Conservation (phyloP, 139 green algal genomes). For the Chlamydomonas eustigma region DNA sequence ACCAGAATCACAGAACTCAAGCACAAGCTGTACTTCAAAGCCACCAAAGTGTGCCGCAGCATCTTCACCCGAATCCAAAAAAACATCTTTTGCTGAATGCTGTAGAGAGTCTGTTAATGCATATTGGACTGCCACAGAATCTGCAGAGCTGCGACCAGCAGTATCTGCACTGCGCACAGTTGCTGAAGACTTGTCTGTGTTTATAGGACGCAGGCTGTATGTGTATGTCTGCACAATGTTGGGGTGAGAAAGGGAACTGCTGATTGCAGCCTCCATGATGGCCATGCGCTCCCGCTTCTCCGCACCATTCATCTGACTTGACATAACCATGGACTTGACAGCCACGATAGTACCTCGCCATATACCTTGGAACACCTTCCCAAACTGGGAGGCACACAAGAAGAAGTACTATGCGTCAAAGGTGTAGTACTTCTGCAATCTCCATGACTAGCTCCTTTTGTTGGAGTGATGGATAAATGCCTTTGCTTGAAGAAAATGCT, state of each 20-base stretch:
- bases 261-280: constrained; percentile 50
- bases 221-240: constrained; percentile 33
- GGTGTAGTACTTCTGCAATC: too few relatives aligned
- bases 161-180: too few relatives aligned
- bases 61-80: too few relatives aligned
- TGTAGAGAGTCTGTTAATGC: too few relatives aligned
- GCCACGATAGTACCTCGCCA: constrained; percentile 24
- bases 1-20: constrained; percentile 56
- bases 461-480: too few relatives aligned
- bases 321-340: constrained; percentile 29
- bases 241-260: constrained; percentile 29
- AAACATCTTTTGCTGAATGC: too few relatives aligned
- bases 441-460: too few relatives aligned
- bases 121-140: too few relatives aligned
- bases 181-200: neutral
- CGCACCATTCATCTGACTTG: constrained; percentile 34
- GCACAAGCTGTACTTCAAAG: constrained; percentile 31
- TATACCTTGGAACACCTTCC: constrained; percentile 21
- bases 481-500: too few relatives aligned
- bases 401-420: too few relatives aligned
- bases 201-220: neutral
- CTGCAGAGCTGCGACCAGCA: too few relatives aligned
- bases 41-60: neutral
- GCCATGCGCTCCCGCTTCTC: constrained; percentile 41
- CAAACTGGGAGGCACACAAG: constrained; percentile 15